Evolutionary conservation across 2,329 filamentous ascomycete genomes (phyloP).

Genomic region (Fusarium pininemorale): DNA sequence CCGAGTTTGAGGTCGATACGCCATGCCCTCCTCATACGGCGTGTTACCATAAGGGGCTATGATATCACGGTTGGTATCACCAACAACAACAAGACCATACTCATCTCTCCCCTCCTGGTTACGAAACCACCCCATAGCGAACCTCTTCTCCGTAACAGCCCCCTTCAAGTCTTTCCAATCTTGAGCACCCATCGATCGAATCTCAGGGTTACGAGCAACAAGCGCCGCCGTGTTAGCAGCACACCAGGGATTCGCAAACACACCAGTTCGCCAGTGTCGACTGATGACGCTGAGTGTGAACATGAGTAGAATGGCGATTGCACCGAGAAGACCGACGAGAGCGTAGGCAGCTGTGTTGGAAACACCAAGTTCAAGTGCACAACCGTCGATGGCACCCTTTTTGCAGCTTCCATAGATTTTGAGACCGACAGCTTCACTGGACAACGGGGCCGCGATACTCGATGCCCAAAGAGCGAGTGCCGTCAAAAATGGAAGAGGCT

Average conservation of each 20-base stretch:
- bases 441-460: constrained; percentile 22
- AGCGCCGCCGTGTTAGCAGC: constrained; percentile 27
- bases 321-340: constrained; percentile 11
- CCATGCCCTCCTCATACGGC: constrained; percentile 16
- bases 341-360: constrained; percentile 27
- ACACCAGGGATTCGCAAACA: constrained; percentile 39
- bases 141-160: constrained; percentile 17
- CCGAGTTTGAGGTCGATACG: constrained; percentile 1
- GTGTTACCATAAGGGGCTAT: constrained; percentile 8
- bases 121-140: constrained; percentile 25
- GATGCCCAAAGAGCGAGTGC: constrained; percentile 18
- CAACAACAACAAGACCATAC: constrained; percentile 28
- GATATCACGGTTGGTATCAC: background rate
- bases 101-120: constrained; percentile 20
- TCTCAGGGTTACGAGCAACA: constrained; percentile 29
- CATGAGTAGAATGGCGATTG: constrained; percentile 1
- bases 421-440: constrained; percentile 35
- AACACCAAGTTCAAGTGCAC: constrained; percentile 33
- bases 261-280: constrained; percentile 33
- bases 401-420: constrained; percentile 33
- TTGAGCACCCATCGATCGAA: constrained; percentile 14
- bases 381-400: constrained; percentile 29
- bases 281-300: constrained; percentile 22
- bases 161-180: constrained; percentile 29
- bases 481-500: constrained; percentile 44